Conservation (phyloP, 345 rosid species). For the Aquilaria yunnanensis region DNA sequence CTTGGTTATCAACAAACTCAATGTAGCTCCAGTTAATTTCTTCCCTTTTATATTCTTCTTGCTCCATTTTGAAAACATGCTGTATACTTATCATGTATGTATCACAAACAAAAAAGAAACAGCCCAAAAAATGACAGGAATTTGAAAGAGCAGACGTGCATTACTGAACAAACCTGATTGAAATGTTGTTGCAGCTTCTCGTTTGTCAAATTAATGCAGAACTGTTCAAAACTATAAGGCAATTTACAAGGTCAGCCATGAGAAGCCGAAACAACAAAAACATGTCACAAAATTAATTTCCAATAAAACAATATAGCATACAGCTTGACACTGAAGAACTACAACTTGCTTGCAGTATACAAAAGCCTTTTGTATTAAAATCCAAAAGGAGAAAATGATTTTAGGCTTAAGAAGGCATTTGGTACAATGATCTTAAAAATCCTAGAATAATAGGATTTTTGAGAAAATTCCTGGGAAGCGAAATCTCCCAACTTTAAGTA, state of each 20-base stretch:
- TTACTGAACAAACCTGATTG: constrained; percentile 73
- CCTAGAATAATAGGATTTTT: too few relatives aligned
- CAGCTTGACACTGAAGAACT: too few relatives aligned
- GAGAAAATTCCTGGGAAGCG: too few relatives aligned
- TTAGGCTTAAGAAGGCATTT: too few relatives aligned
- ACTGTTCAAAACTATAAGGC: constrained; percentile 94
- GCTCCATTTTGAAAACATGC: constrained; percentile 99
- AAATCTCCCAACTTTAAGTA: too few relatives aligned
- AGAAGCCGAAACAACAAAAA: too few relatives aligned
- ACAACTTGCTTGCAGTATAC: too few relatives aligned
- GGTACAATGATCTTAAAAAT: too few relatives aligned
- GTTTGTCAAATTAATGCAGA: constrained; percentile 97
- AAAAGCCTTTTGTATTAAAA: too few relatives aligned
- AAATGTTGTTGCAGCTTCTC: constrained; percentile 99
- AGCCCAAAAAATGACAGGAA: constrained; percentile 13
- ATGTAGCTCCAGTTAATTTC: constrained; percentile 99
- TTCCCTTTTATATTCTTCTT: constrained; percentile 96
- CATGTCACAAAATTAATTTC: neutral
- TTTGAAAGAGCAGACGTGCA: constrained; percentile 9
- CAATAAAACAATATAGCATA: constrained; percentile 6
- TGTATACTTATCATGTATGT: constrained; percentile 28
- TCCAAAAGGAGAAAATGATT: too few relatives aligned
- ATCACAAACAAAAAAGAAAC: constrained; percentile 16
- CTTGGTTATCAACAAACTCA: constrained; percentile 93
- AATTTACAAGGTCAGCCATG: neutral